phyloP scores from a whole-genome alignment of 768 basidiomycete genomes.

The Termitomyces sp. region DNA sequence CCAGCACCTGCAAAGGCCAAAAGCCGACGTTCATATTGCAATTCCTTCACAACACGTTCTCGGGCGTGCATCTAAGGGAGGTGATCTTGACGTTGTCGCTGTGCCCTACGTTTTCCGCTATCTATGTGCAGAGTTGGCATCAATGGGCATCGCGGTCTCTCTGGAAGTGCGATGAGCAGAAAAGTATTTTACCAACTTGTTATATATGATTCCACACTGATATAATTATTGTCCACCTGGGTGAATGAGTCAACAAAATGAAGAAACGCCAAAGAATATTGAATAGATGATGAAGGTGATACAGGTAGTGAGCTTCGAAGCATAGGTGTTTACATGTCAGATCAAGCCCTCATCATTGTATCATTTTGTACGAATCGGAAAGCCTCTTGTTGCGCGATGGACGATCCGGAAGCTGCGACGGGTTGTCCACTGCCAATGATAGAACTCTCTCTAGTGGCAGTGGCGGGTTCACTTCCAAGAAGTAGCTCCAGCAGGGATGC shows the following conservation, averaged over 20 bases:
- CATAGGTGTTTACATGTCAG: neutral
- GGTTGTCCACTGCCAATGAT: neutral
- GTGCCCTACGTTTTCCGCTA: conserved; percentile 95
- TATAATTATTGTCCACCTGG: conserved; percentile 7
- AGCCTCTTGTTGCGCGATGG: neutral
- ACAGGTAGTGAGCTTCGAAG: conserved; percentile 1
- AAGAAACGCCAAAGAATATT: neutral
- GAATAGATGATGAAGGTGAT: conserved; percentile 2
- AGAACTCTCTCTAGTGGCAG: neutral
- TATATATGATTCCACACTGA: conserved; percentile 12
- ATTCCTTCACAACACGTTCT: conserved; percentile 70
- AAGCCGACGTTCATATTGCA: conserved; percentile 57
- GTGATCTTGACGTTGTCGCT: conserved; percentile 91
- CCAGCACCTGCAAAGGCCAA: conserved; percentile 39
- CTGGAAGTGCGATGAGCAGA: conserved; percentile 60
- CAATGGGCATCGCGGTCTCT: conserved; percentile 94
- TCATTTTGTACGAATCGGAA: conserved; percentile 2
- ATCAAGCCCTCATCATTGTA: conserved; percentile 7
- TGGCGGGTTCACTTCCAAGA: conserved; percentile 25
- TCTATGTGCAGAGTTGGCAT: conserved; percentile 94
- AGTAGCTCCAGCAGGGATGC: conserved; percentile 48
- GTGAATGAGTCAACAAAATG: neutral
- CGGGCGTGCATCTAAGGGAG: conserved; percentile 57
- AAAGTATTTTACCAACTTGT: conserved; percentile 9
- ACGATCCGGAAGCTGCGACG: neutral